Base-by-base conservation (phyloP, 352 stramenopile genomes). In the Blastocystis sp. region DNA sequence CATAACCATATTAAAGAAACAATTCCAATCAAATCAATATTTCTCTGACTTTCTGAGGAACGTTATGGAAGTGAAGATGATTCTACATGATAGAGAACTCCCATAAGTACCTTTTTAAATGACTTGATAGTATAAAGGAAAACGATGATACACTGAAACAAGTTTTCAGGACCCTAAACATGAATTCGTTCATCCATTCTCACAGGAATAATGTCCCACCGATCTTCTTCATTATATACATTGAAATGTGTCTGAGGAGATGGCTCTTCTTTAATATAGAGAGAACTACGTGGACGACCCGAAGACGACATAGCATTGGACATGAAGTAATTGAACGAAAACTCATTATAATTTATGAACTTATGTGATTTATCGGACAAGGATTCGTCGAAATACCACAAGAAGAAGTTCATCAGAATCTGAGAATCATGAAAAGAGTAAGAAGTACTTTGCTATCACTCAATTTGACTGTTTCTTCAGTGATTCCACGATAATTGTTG, bases 121-220 rank as follows among this genome's bases (percentile, higher is more conserved):
- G 71, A 83, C 51, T 83, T 83, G 21, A 83, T 54, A 43, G 71
- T 49, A 83, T 83, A 83, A 51, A 83, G 42, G 39, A 83, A 83
- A 42, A 83, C 51, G n/a, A 83, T 56, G 21, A 83, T 83, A 37
- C 42, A 57, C 27, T 52, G 49, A 43, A 83, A 83, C 71, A 83
- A 43, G 27, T 83, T 83, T 39, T 83, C 71, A 27, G 29, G 21
- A 5, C 71, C 71, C 71, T 83, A 66, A 12, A 3, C 43, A 54
- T 11, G 4, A 46, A 27, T 43, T 19, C 49, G 29, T 39, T 16
- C 27, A 51, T 14, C 46, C 43, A 12, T 14, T 54, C 35, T 32
- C 46, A 83, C 71, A 32, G 71, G 71, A 35, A 35, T 4, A 67
- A 83, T 83, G 5, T 83, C 71, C 71, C 71, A 83, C n/a, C 71